phyloP scores from a whole-genome alignment of 805 yeast genomes.

The Candida stauntonica region DNA sequence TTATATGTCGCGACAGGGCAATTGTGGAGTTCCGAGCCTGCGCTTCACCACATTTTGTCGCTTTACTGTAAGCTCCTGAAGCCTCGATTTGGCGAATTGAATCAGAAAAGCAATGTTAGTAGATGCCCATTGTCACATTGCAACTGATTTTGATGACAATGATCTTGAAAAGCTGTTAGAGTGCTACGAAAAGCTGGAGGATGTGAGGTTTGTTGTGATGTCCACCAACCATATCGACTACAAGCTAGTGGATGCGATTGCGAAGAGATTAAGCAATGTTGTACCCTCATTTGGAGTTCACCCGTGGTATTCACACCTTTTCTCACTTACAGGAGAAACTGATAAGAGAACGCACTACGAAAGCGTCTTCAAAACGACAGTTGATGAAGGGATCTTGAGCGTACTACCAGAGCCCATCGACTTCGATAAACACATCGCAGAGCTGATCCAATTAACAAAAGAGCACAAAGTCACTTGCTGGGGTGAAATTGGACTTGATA shows the following conservation, averaged over 20 bases:
- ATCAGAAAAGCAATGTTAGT: conserved; percentile 9
- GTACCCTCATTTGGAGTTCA: conserved; percentile 70
- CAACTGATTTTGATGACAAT: conserved; percentile 11
- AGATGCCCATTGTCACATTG: conserved; percentile 37
- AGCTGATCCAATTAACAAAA: conserved; percentile 14
- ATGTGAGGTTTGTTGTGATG: conserved; percentile 35
- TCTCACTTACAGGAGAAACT: conserved; percentile 27
- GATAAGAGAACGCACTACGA: conserved; percentile 53
- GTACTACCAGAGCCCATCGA: conserved; percentile 59
- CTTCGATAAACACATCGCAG: conserved; percentile 32
- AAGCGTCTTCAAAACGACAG: conserved; percentile 40
- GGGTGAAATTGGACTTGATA: conserved; percentile 94
- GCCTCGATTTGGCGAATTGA: no score
- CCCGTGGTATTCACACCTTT: conserved; percentile 86
- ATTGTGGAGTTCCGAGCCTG: no score
- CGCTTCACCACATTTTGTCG: no score
- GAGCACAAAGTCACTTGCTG: conserved; percentile 36
- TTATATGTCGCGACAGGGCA: no score
- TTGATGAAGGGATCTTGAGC: conserved; percentile 34
- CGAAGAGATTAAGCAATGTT: conserved; percentile 17
- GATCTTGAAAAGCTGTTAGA: conserved; percentile 2
- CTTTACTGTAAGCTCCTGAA: no score
- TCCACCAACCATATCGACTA: conserved; percentile 42
- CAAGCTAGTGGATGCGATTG: conserved; percentile 24
- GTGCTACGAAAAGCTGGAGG: conserved; percentile 5